phyloP scores from a whole-genome alignment of 225 moss, liverwort and hornwort genomes.

The Thuidium tamariscinum region DNA sequence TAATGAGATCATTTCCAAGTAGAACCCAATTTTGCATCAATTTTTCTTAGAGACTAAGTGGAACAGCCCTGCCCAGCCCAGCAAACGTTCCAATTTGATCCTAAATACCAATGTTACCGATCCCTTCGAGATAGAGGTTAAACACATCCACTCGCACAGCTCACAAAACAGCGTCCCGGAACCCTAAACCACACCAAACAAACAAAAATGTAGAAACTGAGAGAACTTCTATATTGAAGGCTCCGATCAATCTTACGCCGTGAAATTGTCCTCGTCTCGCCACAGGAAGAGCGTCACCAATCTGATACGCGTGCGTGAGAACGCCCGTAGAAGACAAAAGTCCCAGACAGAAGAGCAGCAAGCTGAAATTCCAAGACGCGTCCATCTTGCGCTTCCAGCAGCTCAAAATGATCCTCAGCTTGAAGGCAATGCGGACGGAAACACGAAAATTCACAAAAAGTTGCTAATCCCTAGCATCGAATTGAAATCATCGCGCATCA shows the following conservation, averaged over 20 bases:
- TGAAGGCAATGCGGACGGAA: neutral
- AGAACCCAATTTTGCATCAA: neutral
- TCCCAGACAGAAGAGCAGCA: neutral
- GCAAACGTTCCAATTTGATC: neutral
- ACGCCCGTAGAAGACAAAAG: neutral
- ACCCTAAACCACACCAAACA: neutral
- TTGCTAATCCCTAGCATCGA: neutral
- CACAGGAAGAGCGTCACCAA: conserved; percentile 63
- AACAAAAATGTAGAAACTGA: neutral
- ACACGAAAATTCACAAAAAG: neutral
- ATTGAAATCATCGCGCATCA: neutral
- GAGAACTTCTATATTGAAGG: neutral
- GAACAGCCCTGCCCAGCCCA: neutral
- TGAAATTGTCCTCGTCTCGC: conserved; percentile 33
- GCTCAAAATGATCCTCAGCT: neutral
- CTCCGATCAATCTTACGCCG: conserved; percentile 20
- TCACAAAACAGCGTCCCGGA: neutral
- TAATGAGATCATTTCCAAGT: too few relatives aligned
- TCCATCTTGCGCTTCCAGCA: conserved; percentile 11
- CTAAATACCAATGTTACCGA: neutral
- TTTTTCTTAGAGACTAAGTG: neutral
- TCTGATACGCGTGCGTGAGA: conserved; percentile 30
- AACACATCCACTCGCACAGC: neutral
- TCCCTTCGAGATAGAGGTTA: neutral
- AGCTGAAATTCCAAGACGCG: neutral